phyloP scores from a whole-genome alignment of 2,329 filamentous ascomycete genomes.

The Berkeleyomyces basicola region DNA sequence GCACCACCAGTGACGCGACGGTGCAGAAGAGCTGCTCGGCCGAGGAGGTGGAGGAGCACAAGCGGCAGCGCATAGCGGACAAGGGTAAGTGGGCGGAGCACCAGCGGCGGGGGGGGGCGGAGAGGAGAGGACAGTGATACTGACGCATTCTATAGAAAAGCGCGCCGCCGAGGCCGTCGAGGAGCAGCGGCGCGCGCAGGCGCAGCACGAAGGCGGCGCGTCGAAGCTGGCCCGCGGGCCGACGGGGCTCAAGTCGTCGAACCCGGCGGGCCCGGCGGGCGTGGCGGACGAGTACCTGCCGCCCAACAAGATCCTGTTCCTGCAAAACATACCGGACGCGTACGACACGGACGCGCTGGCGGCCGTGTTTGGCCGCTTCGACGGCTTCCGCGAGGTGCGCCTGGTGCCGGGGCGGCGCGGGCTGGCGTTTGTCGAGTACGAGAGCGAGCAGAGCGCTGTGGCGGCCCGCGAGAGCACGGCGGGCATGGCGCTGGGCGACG shows the following conservation, averaged over 20 bases:
- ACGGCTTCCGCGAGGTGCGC: constrained; percentile 86
- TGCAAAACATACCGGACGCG: constrained; percentile 80
- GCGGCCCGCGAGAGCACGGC: constrained; percentile 86
- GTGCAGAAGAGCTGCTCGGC: constrained; percentile 56
- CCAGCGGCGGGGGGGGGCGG: not conserved
- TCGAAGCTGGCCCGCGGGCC: constrained; percentile 37
- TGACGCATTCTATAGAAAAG: constrained; percentile 41
- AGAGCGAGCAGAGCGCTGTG: constrained; percentile 75
- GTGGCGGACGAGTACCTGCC: constrained; percentile 97
- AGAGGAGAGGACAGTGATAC: constrained; percentile 23
- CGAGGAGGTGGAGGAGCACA: constrained; percentile 77
- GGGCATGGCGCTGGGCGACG: constrained; percentile 57
- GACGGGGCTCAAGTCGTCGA: constrained; percentile 58
- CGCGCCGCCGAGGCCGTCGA: constrained; percentile 55
- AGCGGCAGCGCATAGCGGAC: constrained; percentile 66
- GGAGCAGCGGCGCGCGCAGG: constrained; percentile 48
- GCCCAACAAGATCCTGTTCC: constrained; percentile 90
- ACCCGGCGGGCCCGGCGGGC: constrained; percentile 48
- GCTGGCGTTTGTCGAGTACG: constrained; percentile 95
- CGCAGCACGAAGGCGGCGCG: constrained; percentile 36
- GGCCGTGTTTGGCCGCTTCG: constrained; percentile 71
- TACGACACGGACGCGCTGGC: constrained; percentile 68
- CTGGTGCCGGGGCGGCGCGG: constrained; percentile 71
- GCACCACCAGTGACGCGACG: constrained; percentile 72
- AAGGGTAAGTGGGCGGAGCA: constrained; percentile 48